Conservation (phyloP, 1,284 basidiomycete genomes). For the Rhodotorula sp. region DNA sequence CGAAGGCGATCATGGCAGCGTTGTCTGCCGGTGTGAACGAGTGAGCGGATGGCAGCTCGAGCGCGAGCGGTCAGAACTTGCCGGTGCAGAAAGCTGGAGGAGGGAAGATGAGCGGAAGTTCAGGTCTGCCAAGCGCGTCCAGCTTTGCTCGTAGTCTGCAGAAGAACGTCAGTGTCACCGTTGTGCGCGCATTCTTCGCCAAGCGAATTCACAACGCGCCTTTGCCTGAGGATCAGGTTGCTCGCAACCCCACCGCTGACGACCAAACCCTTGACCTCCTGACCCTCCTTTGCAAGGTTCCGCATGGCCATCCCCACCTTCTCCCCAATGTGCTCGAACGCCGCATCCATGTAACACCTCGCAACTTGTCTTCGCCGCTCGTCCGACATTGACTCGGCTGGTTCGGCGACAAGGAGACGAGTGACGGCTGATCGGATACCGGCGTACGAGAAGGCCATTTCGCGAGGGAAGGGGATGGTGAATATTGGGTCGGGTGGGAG, state of each 20-base stretch:
- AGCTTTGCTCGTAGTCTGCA: conserved; percentile 56
- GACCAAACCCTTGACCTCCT: conserved; percentile 59
- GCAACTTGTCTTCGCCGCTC: conserved; percentile 55
- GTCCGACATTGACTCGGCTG: conserved; percentile 24
- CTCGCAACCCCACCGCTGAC: conserved; percentile 89
- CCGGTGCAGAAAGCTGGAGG: conserved; percentile 78
- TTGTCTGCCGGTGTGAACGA: conserved; percentile 62
- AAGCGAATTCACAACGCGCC: conserved; percentile 53
- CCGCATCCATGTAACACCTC: conserved; percentile 68
- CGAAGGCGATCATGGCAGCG: conserved; percentile 92
- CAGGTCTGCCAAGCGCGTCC: conserved; percentile 47
- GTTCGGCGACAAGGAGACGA: conserved; percentile 12
- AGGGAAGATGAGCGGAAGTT: conserved; percentile 59
- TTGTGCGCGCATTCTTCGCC: too few relatives aligned
- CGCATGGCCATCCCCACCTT: conserved; percentile 66
- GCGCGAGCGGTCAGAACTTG: conserved; percentile 46
- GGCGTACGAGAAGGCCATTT: conserved; percentile 71
- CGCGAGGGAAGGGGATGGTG: conserved; percentile 58
- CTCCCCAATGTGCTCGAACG: conserved; percentile 67
- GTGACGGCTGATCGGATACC: conserved; percentile 53
- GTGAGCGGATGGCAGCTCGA: not conserved
- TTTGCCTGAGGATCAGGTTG: conserved; percentile 65
- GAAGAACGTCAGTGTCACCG: not conserved
- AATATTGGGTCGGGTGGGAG: conserved; percentile 45
- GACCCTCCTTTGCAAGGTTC: conserved; percentile 53